Conservation (phyloP, 139 green algal species). For the Chlamydomonas eustigma region DNA sequence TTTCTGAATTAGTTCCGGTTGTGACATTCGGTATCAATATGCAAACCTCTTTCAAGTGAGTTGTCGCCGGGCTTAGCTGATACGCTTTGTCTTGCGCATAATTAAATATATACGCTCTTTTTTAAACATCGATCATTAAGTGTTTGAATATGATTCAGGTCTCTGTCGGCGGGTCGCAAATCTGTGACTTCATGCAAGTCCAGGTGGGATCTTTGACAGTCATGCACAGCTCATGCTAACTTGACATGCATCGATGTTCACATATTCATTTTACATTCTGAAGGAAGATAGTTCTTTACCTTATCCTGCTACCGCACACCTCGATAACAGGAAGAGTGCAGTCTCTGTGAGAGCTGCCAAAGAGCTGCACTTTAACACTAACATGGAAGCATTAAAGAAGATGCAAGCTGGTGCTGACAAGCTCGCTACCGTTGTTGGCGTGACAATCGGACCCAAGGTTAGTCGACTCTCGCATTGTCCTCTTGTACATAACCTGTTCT, state of each 20-base stretch:
- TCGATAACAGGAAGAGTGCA: constrained; percentile 14
- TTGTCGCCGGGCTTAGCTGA: background rate
- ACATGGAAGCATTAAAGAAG: constrained; percentile 93
- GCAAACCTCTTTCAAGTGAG: background rate
- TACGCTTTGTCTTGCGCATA: background rate
- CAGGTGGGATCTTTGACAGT: background rate
- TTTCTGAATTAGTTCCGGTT: background rate
- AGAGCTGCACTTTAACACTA: constrained; percentile 99
- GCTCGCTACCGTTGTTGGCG: constrained; percentile 94
- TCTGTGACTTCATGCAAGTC: background rate
- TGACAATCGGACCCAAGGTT: constrained; percentile 99
- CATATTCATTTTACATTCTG: too few species aligned
- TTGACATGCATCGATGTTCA: too few species aligned
- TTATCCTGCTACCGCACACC: background rate
- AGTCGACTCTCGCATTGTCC: too few species aligned
- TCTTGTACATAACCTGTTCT: too few species aligned
- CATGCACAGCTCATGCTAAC: background rate
- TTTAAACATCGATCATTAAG: background rate
- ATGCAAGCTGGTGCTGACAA: constrained; percentile 98
- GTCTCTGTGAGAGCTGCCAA: constrained; percentile 77
- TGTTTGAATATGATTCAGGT: background rate
- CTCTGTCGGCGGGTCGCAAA: background rate
- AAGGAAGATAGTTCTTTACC: background rate
- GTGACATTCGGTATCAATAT: background rate
- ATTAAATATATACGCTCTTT: background rate